phyloP scores from a whole-genome alignment of 805 yeast species.

The Candida peoriensis region DNA sequence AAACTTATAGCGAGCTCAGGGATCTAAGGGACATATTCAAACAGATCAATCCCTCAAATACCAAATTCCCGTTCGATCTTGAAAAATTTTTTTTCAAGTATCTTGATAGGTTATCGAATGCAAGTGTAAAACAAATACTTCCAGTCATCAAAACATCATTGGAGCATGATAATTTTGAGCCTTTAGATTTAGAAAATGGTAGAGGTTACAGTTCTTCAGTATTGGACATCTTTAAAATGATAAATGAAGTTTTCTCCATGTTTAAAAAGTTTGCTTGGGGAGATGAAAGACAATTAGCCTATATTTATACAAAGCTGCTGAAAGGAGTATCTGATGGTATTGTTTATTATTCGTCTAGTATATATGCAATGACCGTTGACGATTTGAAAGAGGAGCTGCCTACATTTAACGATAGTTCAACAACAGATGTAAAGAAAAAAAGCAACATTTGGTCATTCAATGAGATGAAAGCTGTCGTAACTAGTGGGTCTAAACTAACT shows the following conservation, averaged over 20 bases:
- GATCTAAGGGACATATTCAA: constrained; percentile 47
- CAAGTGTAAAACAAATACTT: constrained; percentile 40
- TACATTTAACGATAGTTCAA: constrained; percentile 17
- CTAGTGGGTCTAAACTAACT: constrained; percentile 31
- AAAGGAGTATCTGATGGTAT: constrained; percentile 61
- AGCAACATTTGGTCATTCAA: constrained; percentile 38
- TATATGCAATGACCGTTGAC: constrained; percentile 31
- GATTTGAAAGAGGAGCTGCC: constrained; percentile 35
- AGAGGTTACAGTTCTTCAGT: constrained; percentile 55
- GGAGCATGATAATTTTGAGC: constrained; percentile 50
- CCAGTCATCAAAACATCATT: constrained; percentile 51
- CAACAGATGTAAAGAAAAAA: constrained; percentile 23
- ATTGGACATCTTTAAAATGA: constrained; percentile 58
- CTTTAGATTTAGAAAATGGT: constrained; percentile 39
- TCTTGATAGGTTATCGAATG: constrained; percentile 34
- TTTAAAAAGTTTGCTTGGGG: constrained; percentile 62
- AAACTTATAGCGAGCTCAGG: constrained; percentile 46
- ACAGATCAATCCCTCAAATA: constrained; percentile 38
- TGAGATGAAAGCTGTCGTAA: constrained; percentile 48
- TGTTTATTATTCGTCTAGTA: constrained; percentile 40
- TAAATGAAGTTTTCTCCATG: constrained; percentile 52
- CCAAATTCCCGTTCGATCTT: constrained; percentile 44
- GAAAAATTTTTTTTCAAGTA: constrained; percentile 53
- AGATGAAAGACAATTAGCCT: constrained; percentile 56
- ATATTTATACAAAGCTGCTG: constrained; percentile 53